Base-by-base conservation (phyloP, 2,329 filamentous ascomycete species). In the Westerdykella ornata region DNA sequence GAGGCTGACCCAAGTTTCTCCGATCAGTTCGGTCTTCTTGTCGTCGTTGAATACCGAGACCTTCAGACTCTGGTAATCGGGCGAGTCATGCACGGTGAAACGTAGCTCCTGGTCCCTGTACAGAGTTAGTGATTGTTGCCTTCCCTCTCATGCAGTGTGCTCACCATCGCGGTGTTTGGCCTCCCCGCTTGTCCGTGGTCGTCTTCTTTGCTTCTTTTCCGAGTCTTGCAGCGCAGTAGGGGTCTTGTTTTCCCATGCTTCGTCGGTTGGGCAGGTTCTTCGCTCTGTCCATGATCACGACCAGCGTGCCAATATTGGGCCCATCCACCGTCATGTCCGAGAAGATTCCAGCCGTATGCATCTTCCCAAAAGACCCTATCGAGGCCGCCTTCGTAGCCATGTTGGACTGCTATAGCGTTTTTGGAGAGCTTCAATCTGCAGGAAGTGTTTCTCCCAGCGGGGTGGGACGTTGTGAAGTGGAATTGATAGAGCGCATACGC, bases 201-300 rank as follows among this genome's bases (percentile, higher is more conserved):
- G 92, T 98, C 75, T 96, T 96, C 72, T 94, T 94, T 36, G 92
- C 92, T 68, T 97, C 89, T 67, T 98, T 98, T 26, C 90, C 92
- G 35, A 98, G 71, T 40, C 92, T 77, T 22, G 88, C 89, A 29
- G 92, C 92, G 68, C 89, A 96, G 68, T 97, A 98, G 0, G 92
- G 90, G 63, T 97, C 89, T 71, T 98, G 92, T 70, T 98, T 98
- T 42, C 92, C 92, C 74, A 98, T 96, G 5, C 88, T 92, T 73
- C 94, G 94, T 54, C 88, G 74, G 69, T 98, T 98, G 38, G 92
- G 92, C 53, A 98, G 72, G 65, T 98, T 98, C 78, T 95, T 97
- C 39, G 89, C 92, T 53, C 89, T 80, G 70, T 98, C 92, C 59
- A 97, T 80, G 57, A 98, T 83, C 43, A 88, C 78, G 35, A 98